Conservation (phyloP, 1,284 basidiomycete species). For the Cystobasidium pallidum region DNA sequence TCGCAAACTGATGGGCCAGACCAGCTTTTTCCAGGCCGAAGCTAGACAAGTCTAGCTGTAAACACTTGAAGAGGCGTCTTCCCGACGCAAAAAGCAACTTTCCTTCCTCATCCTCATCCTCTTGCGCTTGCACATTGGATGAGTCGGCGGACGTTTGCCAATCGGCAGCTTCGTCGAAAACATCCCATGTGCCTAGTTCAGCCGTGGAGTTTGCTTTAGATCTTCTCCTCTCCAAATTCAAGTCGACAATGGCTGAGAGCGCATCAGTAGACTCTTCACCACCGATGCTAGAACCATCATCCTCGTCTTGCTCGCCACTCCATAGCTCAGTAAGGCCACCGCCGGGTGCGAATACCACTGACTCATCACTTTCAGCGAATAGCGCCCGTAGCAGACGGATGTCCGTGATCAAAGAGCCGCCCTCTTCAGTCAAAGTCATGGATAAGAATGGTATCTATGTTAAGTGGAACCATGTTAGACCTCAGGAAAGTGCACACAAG, state of each 20-base stretch:
- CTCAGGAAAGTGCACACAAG: not conserved
- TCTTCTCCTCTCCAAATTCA: not conserved
- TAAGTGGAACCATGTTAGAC: not conserved
- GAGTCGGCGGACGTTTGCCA: not conserved
- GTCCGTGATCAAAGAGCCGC: slow-evolving; percentile 47
- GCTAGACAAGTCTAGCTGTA: slow-evolving; percentile 48
- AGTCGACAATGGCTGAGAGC: not conserved
- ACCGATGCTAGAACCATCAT: not conserved
- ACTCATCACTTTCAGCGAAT: slow-evolving; percentile 45
- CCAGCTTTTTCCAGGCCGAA: slow-evolving; percentile 51
- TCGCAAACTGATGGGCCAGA: slow-evolving; percentile 49
- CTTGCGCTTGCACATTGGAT: not conserved
- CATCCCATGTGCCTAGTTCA: not conserved
- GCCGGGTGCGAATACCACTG: slow-evolving; percentile 45
- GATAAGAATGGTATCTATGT: slow-evolving; percentile 48
- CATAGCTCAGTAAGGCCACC: slow-evolving; percentile 48
- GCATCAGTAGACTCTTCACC: not conserved
- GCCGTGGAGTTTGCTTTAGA: too few relatives aligned
- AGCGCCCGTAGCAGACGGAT: slow-evolving; percentile 47
- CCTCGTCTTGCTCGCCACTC: slow-evolving; percentile 46
- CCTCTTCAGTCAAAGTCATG: slow-evolving; percentile 48
- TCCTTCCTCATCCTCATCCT: slow-evolving; percentile 33
- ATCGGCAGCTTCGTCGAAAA: not conserved
- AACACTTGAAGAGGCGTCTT: slow-evolving; percentile 49
- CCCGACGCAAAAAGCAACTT: slow-evolving; percentile 37